phyloP scores from a whole-genome alignment of 2,329 filamentous ascomycete genomes.

The Rhytidhysteron rufulum region DNA sequence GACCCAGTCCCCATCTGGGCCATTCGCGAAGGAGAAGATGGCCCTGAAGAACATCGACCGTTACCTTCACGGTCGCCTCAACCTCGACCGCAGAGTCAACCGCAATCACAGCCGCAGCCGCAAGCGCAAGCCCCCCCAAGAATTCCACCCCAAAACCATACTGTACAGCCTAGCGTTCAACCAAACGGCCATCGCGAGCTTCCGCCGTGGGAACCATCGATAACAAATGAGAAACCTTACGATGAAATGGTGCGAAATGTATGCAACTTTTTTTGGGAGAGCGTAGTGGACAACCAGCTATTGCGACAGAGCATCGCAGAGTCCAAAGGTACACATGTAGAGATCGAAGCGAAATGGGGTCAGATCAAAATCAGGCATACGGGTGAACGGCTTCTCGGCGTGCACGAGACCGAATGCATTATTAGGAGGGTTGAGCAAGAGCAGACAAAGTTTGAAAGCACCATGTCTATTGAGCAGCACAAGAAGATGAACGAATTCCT shows the following conservation, averaged over 20 bases:
- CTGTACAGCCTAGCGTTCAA: too few species aligned
- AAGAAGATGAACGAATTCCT: constrained; percentile 78
- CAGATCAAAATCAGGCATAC: constrained; percentile 68
- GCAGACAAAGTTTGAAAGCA: constrained; percentile 66
- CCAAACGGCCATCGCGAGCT: constrained; percentile 15
- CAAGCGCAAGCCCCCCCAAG: constrained; percentile 6
- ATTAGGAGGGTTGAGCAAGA: constrained; percentile 18
- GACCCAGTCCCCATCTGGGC: constrained; percentile 37
- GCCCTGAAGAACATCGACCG: constrained; percentile 17
- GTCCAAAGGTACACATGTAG: constrained; percentile 67
- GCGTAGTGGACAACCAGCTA: constrained; percentile 66
- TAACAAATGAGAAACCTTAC: constrained; percentile 66
- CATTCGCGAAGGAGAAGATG: constrained; percentile 17
- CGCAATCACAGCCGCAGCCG: constrained; percentile 7
- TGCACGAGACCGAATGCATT: constrained; percentile 58
- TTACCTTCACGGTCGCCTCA: constrained; percentile 4
- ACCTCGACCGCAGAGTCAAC: not conserved
- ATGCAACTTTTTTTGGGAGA: constrained; percentile 75
- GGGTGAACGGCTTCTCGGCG: constrained; percentile 63
- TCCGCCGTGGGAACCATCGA: constrained; percentile 50
- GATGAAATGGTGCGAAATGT: constrained; percentile 72
- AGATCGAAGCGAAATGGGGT: constrained; percentile 93
- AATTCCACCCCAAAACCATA: constrained; percentile 11
- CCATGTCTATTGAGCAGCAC: constrained; percentile 92
- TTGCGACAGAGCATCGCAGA: constrained; percentile 48